Evolutionary conservation across 129 eudicot species (phyloP), one percentile per base, ranked within the genome.

Genomic region (Dittrichia graveolens): DNA sequence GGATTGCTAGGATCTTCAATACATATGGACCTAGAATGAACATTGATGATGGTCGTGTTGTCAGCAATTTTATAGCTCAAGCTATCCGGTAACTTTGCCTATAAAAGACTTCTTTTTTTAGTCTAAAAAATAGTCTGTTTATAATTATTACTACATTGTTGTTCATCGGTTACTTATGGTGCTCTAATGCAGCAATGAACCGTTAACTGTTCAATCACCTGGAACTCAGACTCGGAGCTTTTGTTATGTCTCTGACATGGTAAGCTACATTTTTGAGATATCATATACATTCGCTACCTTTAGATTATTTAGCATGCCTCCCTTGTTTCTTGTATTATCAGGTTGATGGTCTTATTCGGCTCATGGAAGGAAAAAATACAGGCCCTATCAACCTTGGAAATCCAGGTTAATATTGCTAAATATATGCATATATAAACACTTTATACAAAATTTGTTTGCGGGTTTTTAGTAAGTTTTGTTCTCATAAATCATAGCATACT

Each of bases 191-290:
- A 94, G 98, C 13, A 83, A 85, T 48, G 97, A 94, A 38, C 78
- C 97, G 14, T 65, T 94, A 77, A 94, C 98, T 13, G 98, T 94
- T 80, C 98, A 94, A 78, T 74, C 88, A 50, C 98, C 98, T 57
- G 98, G 98, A 47, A 90, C 97, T 15, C 98, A 94, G 75, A 94
- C 98, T 65, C 85, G 98, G 53, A 94, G 98, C 82, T 94, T 94
- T 78, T 94, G 98, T 77, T 94, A 87, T 43, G 97, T 94, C 38
- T 83, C 98, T 79, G 98, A 94, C 76, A 90, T 90, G 97, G 98
- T 94, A 85, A 62, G 61, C 24, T n/a, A 78, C 45, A 38, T 12
- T 14, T 34, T 38, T n/a, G n/a, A n/a, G 6, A 46, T 57, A 5
- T 62, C 12, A 15, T 65, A 6, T 57, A 14, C 38, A 43, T 42